These are phyloP conservation scores for Osmanthus fragrans DNA, from an alignment of 257 asterid species.

Conservation along the genomic window DNA sequence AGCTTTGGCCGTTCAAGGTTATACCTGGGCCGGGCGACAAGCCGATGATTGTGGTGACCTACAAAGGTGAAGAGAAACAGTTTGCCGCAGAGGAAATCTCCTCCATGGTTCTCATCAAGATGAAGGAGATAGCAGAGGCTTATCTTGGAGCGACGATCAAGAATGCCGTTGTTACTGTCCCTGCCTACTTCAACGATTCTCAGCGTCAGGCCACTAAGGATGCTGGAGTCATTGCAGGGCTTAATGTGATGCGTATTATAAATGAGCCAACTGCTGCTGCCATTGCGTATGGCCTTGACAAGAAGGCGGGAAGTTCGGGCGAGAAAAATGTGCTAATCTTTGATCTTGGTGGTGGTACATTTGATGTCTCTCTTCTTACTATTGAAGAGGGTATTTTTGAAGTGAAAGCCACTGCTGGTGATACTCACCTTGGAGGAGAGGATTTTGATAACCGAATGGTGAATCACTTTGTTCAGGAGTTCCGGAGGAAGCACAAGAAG, in stretches of 20 bases:
- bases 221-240: constrained; percentile 1
- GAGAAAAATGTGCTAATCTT: not conserved
- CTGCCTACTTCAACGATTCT: not conserved
- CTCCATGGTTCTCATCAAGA: not conserved
- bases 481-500: not conserved
- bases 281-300: not conserved
- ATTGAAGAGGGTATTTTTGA: not conserved
- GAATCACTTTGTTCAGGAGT: constrained; percentile 2
- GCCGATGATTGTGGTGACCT: not conserved
- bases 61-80: constrained; percentile 1
- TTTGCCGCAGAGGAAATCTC: not conserved
- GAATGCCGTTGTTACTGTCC: not conserved
- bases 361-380: constrained; percentile 1
- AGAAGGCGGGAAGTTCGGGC: not conserved
- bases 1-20: not conserved
- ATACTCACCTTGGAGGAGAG: not conserved
- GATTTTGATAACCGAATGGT: constrained; percentile 1
- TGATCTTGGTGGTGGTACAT: not conserved
- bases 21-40: not conserved
- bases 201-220: not conserved
- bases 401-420: constrained; percentile 7
- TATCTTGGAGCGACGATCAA: not conserved
- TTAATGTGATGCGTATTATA: not conserved
- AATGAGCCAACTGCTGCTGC: not conserved
- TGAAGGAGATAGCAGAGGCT: constrained; percentile 1